Evolutionary conservation across 352 stramenopile species (phyloP).

Genomic region (Globisporangium irregulare): DNA sequence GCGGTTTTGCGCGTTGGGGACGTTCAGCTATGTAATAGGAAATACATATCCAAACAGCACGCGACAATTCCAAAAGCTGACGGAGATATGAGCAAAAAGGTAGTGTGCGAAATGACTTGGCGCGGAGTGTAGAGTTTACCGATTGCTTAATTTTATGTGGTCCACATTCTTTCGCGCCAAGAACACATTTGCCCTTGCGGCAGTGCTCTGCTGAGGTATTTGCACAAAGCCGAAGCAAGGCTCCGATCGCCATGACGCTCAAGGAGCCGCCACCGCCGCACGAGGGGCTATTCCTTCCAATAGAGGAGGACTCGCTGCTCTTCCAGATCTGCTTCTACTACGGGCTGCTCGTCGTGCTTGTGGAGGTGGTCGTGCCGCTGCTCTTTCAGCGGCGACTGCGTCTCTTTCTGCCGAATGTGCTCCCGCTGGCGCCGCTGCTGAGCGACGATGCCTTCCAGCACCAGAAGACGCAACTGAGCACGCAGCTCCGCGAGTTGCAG

Average conservation of each 20-base stretch:
- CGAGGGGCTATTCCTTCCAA: slow-evolving; percentile 38
- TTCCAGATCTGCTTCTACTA: slow-evolving; percentile 60
- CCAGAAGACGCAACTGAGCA: slow-evolving; percentile 34
- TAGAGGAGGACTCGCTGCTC: slow-evolving; percentile 47
- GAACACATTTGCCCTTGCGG: no score
- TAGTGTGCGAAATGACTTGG: no score
- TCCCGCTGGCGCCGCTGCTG: slow-evolving; percentile 21
- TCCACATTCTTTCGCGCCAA: no score
- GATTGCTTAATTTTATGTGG: no score
- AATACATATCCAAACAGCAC: no score
- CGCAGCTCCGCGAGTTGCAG: slow-evolving; percentile 37
- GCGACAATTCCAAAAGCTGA: no score
- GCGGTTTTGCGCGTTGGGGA: no score
- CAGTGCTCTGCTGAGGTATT: no score
- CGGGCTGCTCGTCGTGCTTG: slow-evolving; percentile 41
- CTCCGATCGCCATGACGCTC: not conserved
- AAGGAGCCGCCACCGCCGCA: not conserved
- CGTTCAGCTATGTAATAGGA: no score
- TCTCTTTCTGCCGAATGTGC: slow-evolving; percentile 34
- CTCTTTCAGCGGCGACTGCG: slow-evolving; percentile 56
- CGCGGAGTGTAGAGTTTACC: no score
- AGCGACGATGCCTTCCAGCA: slow-evolving; percentile 39
- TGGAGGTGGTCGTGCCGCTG: slow-evolving; percentile 50
- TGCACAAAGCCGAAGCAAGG: not conserved
- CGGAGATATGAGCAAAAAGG: no score